Conservation (phyloP, 2,329 filamentous ascomycete species). For the Graphilbum sp. region DNA sequence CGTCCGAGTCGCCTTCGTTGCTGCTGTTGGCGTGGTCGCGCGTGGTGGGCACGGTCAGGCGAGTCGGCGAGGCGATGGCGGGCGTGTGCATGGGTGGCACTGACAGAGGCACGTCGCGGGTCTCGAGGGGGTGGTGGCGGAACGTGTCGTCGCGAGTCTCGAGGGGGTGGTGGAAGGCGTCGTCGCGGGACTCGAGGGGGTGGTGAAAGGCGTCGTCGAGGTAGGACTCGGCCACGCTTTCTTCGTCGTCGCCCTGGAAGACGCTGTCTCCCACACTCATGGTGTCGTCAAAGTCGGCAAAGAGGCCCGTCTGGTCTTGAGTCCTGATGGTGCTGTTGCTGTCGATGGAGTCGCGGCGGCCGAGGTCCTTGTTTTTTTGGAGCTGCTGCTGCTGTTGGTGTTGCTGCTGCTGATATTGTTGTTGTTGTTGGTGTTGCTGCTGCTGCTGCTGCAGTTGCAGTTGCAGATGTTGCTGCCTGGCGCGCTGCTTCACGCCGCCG, state of each 20-base stretch:
- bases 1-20: constrained; percentile 28
- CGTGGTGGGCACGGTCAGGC: constrained; percentile 10
- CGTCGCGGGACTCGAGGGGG: no score
- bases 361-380: constrained; percentile 20
- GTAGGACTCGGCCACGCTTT: constrained; percentile 44
- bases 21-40: constrained; percentile 10
- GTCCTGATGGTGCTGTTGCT: constrained; percentile 45
- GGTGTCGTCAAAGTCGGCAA: constrained; percentile 45
- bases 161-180: no score
- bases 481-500: constrained; percentile 25
- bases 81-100: no score
- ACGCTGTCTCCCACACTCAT: constrained; percentile 47
- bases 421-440: constrained; percentile 13
- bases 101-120: no score
- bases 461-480: constrained; percentile 14
- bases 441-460: constrained; percentile 11
- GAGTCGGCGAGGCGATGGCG: neutral
- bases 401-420: constrained; percentile 10
- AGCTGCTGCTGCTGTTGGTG: constrained; percentile 13
- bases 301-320: constrained; percentile 28
- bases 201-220: constrained; percentile 30
- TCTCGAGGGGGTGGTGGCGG: no score
- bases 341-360: constrained; percentile 38
- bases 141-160: no score
- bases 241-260: constrained; percentile 52